phyloP scores from a whole-genome alignment of 139 green algal species.

The Nannochloris sp. region DNA sequence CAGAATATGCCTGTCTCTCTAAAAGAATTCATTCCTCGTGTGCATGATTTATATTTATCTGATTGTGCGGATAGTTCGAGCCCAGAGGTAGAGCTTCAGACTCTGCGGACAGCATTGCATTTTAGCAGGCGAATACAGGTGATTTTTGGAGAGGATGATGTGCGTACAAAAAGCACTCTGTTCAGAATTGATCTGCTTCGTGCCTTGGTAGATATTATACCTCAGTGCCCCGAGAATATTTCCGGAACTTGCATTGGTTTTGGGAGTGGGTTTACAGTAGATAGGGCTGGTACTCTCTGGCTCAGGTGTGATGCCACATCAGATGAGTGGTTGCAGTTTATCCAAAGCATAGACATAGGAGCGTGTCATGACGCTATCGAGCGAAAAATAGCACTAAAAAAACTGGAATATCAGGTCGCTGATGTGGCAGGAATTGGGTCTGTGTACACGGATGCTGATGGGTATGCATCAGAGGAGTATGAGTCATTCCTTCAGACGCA shows the following conservation, averaged over 20 bases:
- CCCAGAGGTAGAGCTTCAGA: constrained; percentile 24
- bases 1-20: background rate
- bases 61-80: background rate
- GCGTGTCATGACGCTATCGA: background rate
- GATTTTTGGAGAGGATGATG: constrained; percentile 13
- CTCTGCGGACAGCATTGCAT: constrained; percentile 41
- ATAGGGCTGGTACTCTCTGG: constrained; percentile 28
- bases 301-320: constrained; percentile 17
- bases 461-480: background rate
- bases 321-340: constrained; percentile 16
- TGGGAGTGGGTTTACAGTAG: constrained; percentile 22
- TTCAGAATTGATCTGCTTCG: constrained; percentile 16
- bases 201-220: constrained; percentile 5
- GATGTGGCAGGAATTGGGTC: background rate
- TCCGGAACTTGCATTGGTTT: constrained; percentile 24
- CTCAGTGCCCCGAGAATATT: background rate
- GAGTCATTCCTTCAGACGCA: background rate
- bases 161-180: background rate
- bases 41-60: constrained; percentile 1
- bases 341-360: constrained; percentile 1
- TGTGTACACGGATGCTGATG: background rate
- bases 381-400: background rate
- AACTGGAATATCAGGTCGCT: background rate
- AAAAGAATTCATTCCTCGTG: background rate
- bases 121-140: constrained; percentile 29